Evolutionary conservation across 2,329 filamentous ascomycete genomes (phyloP).

Genomic region (Botrytis byssoidea): DNA sequence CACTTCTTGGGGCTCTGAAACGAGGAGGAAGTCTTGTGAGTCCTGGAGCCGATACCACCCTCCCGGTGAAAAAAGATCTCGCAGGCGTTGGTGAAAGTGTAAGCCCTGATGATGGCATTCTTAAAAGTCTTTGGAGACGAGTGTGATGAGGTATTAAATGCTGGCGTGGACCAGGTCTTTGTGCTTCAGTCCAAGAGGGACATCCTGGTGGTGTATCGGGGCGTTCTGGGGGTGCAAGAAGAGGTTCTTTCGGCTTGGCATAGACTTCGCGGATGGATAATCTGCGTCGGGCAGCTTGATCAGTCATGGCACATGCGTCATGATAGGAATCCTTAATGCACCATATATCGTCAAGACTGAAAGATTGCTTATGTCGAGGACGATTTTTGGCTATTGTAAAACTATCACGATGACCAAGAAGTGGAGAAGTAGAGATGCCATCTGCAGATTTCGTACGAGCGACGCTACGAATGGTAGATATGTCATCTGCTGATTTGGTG

Average conservation of each 20-base stretch:
- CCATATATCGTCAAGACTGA: conserved; percentile 40
- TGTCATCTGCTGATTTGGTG: conserved; percentile 34
- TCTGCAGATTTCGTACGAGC: conserved; percentile 34
- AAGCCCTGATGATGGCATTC: conserved; percentile 24
- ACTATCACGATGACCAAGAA: conserved; percentile 35
- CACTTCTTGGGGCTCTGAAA: conserved; percentile 37
- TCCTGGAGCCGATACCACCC: conserved; percentile 15
- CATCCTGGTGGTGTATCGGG: conserved; percentile 38
- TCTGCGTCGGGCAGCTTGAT: conserved; percentile 25
- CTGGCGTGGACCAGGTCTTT: conserved; percentile 24
- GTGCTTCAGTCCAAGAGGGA: conserved; percentile 39
- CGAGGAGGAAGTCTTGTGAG: conserved; percentile 20
- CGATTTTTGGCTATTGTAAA: conserved; percentile 30
- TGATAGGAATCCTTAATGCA: conserved; percentile 38
- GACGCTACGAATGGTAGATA: conserved; percentile 9
- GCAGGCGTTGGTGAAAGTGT: conserved; percentile 20
- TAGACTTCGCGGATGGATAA: conserved; percentile 35
- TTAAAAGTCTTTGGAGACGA: conserved; percentile 31
- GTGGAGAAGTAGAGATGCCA: conserved; percentile 32
- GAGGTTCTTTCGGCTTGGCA: conserved; percentile 35
- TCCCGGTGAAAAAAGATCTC: conserved; percentile 2
- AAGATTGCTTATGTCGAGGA: conserved; percentile 39
- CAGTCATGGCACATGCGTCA: conserved; percentile 33
- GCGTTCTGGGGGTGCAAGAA: conserved; percentile 35
- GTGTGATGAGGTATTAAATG: conserved; percentile 18